phyloP scores from a whole-genome alignment of 768 basidiomycete species.

The Pisolithus albus region DNA sequence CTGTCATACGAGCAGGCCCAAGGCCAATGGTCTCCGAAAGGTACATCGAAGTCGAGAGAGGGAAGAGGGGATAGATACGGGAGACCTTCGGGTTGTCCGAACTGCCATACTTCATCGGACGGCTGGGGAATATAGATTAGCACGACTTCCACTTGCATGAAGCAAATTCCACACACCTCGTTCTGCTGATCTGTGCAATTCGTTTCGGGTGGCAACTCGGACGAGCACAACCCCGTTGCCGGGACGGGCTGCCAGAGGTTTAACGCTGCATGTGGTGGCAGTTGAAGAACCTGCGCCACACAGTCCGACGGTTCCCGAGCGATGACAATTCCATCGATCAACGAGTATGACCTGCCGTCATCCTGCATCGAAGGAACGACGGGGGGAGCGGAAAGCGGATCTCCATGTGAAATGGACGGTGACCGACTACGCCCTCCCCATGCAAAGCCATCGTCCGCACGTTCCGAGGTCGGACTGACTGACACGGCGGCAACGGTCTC shows the following conservation, averaged over 20 bases:
- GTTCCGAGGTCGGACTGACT: background rate
- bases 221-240: background rate
- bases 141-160: background rate
- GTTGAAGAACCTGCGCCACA: conserved; percentile 3
- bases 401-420: conserved; percentile 4
- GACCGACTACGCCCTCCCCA: conserved; percentile 1
- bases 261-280: background rate
- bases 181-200: background rate
- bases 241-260: background rate
- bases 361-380: background rate
- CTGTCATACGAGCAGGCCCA: conserved; percentile 7
- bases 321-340: conserved; percentile 1
- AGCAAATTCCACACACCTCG: conserved; percentile 6
- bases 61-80: background rate
- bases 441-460: background rate
- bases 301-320: conserved; percentile 1
- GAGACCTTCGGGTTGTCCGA: background rate
- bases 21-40: background rate
- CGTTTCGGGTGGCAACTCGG: background rate
- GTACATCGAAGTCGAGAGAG: background rate
- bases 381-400: background rate
- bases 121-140: background rate
- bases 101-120: background rate
- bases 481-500: background rate
- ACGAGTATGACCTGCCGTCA: conserved; percentile 2